Evolutionary conservation across 2,329 filamentous ascomycete genomes (phyloP).

Genomic region (Neofusicoccum laricinum): DNA sequence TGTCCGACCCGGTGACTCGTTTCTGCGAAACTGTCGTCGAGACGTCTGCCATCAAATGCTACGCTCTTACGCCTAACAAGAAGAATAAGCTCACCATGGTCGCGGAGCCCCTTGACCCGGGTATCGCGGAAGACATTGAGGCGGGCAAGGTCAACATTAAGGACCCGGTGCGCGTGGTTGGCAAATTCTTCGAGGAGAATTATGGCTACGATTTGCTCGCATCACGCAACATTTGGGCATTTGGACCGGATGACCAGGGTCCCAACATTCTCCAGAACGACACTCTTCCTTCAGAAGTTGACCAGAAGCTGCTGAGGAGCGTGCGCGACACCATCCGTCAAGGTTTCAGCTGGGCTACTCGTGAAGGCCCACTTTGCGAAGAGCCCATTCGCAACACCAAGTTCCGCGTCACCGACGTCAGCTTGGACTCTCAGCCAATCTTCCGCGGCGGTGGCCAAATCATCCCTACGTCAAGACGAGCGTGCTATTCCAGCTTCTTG

Average conservation of each 20-base stretch:
- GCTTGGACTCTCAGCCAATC: slow-evolving; percentile 84
- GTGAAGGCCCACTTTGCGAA: slow-evolving; percentile 95
- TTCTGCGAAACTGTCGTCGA: slow-evolving; percentile 99
- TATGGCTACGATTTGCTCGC: slow-evolving; percentile 97
- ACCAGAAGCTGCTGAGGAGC: slow-evolving; percentile 82
- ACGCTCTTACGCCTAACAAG: slow-evolving; percentile 96
- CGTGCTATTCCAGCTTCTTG: slow-evolving; percentile 93
- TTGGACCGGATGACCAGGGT: slow-evolving; percentile 90
- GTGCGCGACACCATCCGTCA: slow-evolving; percentile 92
- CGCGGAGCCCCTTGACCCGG: slow-evolving; percentile 90
- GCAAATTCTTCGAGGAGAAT: slow-evolving; percentile 94
- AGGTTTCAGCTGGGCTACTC: slow-evolving; percentile 93
- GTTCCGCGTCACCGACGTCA: slow-evolving; percentile 91
- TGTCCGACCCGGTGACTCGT: slow-evolving; percentile 93
- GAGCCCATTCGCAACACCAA: slow-evolving; percentile 98
- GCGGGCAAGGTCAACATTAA: slow-evolving; percentile 85
- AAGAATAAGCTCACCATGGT: slow-evolving; percentile 99
- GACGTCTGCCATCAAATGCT: slow-evolving; percentile 96
- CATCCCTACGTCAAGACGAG: slow-evolving; percentile 88
- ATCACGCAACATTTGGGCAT: slow-evolving; percentile 95
- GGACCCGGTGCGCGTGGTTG: slow-evolving; percentile 87
- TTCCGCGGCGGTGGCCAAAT: slow-evolving; percentile 95
- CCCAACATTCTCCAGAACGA: slow-evolving; percentile 97
- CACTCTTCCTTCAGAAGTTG: slow-evolving; percentile 88
- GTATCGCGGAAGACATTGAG: slow-evolving; percentile 93